These are phyloP conservation scores for Salmacisia buchloeana DNA, from an alignment of 1,284 basidiomycete species.

Conservation along the genomic window DNA sequence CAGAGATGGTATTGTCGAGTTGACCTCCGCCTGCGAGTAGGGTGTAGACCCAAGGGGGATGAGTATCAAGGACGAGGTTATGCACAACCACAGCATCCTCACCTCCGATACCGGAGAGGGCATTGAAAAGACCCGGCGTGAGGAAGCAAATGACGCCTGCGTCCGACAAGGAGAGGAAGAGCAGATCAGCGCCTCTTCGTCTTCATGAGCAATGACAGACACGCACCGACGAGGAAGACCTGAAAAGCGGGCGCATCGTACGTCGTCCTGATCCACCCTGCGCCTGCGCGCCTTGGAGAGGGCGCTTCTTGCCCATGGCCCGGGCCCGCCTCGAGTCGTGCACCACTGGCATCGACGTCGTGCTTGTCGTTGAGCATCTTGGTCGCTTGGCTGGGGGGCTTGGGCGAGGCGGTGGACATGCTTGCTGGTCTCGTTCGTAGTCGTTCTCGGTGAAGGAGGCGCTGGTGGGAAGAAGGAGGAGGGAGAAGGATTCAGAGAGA, in stretches of 20 bases:
- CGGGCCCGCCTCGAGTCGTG: too few species aligned
- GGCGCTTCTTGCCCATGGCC: too few species aligned
- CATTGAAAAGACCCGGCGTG: slow-evolving; percentile 58
- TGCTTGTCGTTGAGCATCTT: too few species aligned
- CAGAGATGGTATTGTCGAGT: neutral
- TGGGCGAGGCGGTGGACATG: too few species aligned
- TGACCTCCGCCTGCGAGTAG: slow-evolving; percentile 3
- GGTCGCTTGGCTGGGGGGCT: too few species aligned
- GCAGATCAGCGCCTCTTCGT: neutral
- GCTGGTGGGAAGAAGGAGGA: neutral
- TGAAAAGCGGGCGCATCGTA: neutral
- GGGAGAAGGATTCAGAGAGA: neutral
- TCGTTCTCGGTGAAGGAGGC: neutral
- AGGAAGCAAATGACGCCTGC: slow-evolving; percentile 50
- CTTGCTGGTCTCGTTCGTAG: neutral
- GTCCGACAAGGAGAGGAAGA: neutral
- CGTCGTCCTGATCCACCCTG: neutral
- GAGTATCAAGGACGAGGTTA: neutral
- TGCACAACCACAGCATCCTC: neutral
- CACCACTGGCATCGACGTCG: too few species aligned
- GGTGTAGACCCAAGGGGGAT: neutral
- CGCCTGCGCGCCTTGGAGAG: too few species aligned
- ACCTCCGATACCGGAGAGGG: slow-evolving; percentile 8
- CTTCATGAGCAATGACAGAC: neutral
- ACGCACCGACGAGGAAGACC: slow-evolving; percentile 1